phyloP scores from a whole-genome alignment of 495 filamentous ascomycete genomes.

The Hypoxylon fuscum region DNA sequence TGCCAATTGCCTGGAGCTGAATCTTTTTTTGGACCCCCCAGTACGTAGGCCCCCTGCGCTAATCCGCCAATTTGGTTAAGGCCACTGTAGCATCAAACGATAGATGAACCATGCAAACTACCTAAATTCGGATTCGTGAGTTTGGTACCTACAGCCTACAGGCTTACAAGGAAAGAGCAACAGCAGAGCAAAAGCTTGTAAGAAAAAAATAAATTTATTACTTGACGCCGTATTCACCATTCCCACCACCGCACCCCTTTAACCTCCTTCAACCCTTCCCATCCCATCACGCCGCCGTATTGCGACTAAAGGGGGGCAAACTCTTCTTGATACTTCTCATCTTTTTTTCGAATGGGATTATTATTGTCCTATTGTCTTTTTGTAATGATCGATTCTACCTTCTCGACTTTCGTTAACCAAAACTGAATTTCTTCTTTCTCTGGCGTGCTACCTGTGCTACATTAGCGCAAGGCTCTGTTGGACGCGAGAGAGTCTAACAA shows the following conservation, averaged over 20 bases:
- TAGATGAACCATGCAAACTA: conserved; percentile 29
- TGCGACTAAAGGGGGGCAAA: conserved; percentile 33
- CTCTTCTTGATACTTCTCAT: conserved; percentile 29
- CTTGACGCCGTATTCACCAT: conserved; percentile 31
- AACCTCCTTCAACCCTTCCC: conserved; percentile 21
- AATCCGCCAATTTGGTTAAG: conserved; percentile 44
- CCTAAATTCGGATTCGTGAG: too few relatives aligned
- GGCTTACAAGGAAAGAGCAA: neutral
- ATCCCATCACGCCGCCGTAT: conserved; percentile 25
- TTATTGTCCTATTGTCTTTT: conserved; percentile 45
- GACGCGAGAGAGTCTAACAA: conserved; percentile 14
- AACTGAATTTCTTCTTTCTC: conserved; percentile 27
- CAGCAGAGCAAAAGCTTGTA: too few relatives aligned
- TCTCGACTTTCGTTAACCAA: conserved; percentile 59
- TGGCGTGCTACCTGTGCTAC: conserved; percentile 31
- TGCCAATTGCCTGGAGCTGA: conserved; percentile 21
- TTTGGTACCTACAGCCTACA: too few relatives aligned
- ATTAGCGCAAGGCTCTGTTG: conserved; percentile 17
- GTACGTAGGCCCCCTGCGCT: conserved; percentile 22
- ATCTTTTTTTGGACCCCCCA: conserved; percentile 22
- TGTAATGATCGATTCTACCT: conserved; percentile 56
- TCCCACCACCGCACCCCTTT: conserved; percentile 15
- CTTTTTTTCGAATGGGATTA: conserved; percentile 43
- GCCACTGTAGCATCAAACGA: conserved; percentile 48
- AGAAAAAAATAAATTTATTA: conserved; percentile 35